These are phyloP conservation scores for Clonostachys sp. DNA, from an alignment of 2,329 filamentous ascomycete species.

Conservation along the genomic window DNA sequence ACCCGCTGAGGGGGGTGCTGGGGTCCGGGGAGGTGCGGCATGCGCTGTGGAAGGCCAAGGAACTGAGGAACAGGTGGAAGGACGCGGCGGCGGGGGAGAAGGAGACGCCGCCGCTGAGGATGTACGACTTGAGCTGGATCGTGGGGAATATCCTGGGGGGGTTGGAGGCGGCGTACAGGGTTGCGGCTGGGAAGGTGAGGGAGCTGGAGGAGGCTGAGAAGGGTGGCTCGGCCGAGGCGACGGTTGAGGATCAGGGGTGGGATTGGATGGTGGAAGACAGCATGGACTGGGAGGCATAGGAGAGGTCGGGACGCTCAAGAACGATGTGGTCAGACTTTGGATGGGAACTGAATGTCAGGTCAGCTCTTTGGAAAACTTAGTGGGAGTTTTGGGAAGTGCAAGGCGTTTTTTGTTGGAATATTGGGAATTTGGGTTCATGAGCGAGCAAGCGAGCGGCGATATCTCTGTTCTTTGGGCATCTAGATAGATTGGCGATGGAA, in stretches of 20 bases:
- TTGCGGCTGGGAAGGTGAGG: slow-evolving; percentile 41
- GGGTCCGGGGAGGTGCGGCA: slow-evolving; percentile 48
- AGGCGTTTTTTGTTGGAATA: not conserved
- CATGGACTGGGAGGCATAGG: slow-evolving; percentile 28
- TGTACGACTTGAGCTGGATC: slow-evolving; percentile 59
- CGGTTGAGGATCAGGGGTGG: slow-evolving; percentile 16
- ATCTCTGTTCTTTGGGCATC: too few relatives aligned
- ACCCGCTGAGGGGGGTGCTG: slow-evolving; percentile 51
- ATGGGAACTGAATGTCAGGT: too few relatives aligned
- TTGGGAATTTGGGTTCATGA: not conserved
- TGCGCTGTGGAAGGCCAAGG: slow-evolving; percentile 63
- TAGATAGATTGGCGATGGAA: too few relatives aligned
- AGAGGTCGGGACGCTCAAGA: too few relatives aligned
- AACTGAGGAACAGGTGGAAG: slow-evolving; percentile 70
- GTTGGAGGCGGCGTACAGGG: slow-evolving; percentile 50
- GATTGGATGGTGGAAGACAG: slow-evolving; percentile 31
- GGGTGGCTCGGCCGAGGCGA: not conserved
- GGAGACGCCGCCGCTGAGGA: slow-evolving; percentile 39
- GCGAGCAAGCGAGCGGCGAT: too few relatives aligned
- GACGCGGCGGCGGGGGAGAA: slow-evolving; percentile 42
- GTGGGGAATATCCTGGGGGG: slow-evolving; percentile 52
- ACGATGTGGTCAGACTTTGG: too few relatives aligned
- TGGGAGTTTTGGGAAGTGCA: too few relatives aligned
- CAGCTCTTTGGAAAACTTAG: too few relatives aligned
- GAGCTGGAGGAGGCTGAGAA: slow-evolving; percentile 4